A percentile compares a stretch with the other conserved stretches of the same genome.
These are phyloP conservation scores for Tolypocladium ophioglossoides DNA, from an alignment of 2,329 filamentous ascomycete species.

Conservation along the genomic window DNA sequence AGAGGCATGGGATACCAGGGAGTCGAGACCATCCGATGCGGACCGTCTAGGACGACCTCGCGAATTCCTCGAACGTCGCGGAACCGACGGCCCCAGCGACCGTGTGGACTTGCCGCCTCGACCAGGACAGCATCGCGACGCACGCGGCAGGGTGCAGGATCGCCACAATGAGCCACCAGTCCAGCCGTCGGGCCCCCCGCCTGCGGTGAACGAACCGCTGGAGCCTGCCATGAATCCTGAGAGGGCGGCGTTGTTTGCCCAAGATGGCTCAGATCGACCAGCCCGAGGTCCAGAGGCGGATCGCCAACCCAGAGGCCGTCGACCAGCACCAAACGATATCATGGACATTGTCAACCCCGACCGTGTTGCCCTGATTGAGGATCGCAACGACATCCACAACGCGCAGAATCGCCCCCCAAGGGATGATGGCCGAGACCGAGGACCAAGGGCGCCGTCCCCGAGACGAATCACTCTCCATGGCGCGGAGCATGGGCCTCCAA, in stretches of 20 bases:
- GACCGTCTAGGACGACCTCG: constrained; percentile 29
- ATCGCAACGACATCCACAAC: constrained; percentile 19
- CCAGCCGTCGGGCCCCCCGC: constrained; percentile 13
- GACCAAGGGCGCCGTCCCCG: constrained; percentile 35
- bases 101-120: constrained; percentile 23
- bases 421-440: constrained; percentile 34
- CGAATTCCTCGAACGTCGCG: constrained; percentile 33
- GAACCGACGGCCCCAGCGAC: constrained; percentile 21
- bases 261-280: constrained; percentile 18
- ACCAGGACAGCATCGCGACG: constrained; percentile 25
- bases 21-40: constrained; percentile 28
- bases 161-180: constrained; percentile 18
- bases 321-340: constrained; percentile 15
- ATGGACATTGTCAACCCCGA: constrained; percentile 36
- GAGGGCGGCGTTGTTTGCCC: constrained; percentile 37
- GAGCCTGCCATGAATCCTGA: constrained; percentile 46
- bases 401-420: constrained; percentile 24
- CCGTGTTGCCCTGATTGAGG: constrained; percentile 33
- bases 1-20: constrained; percentile 25
- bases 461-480: constrained; percentile 25
- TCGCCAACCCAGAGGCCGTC: constrained; percentile 15
- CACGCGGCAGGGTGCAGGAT: constrained; percentile 16
- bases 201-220: constrained; percentile 13
- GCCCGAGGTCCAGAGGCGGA: constrained; percentile 18
- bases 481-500: constrained; percentile 18